Evolutionary conservation across 2,329 filamentous ascomycete genomes (phyloP), one percentile per base, ranked within the genome.

Genomic region (Paraphoma sp.): DNA sequence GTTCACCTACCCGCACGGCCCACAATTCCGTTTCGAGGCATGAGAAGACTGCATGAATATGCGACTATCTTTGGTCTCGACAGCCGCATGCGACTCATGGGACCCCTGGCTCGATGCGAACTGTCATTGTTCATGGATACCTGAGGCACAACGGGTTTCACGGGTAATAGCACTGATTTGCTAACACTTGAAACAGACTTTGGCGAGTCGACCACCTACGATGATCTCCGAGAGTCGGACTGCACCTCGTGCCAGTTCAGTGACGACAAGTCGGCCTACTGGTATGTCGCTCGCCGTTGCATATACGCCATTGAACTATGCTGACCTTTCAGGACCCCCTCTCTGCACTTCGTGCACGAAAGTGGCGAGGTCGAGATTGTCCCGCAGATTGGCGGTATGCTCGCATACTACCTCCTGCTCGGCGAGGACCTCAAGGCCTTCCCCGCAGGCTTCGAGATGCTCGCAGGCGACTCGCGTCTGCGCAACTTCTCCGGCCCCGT

Each of bases 331-430:
- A 74, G 71, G 74, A 87, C 88, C 55, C 90, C 91, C 2, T 81
- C 81, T 9, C 78, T 93, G 9, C 92, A 88, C 79, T 93, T 90
- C 68, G 75, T 89, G 61, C 82, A 86, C 67, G 78, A 83, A 64
- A 86, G 87, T 62, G 85, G 84, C 47, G 83, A 82, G 49, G 86
- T 90, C 57, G 87, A 89, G 76, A 81, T 84, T 47, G 90, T 93
- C 31, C 81, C 86, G 6, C 82, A 85, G 61, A 71, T 80, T 42
- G 84, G 84, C 31, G 82, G 76, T 63, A 75, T 77, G 74, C 74
- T 77, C 46, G 73, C 71, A 14, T 97, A 98, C 83, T 97, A 97
- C 78, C 87, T 96, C 46, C 86, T 92, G 10, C 87, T 89, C 70
- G 84, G 86, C 45, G 88, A 88, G 54, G 84, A 88, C 65, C 86